Percentiles rank a stretch among this genome's conserved stretches.
Evolutionary conservation across 1,284 basidiomycete species (phyloP).

Genomic region (Ustilago curta): DNA sequence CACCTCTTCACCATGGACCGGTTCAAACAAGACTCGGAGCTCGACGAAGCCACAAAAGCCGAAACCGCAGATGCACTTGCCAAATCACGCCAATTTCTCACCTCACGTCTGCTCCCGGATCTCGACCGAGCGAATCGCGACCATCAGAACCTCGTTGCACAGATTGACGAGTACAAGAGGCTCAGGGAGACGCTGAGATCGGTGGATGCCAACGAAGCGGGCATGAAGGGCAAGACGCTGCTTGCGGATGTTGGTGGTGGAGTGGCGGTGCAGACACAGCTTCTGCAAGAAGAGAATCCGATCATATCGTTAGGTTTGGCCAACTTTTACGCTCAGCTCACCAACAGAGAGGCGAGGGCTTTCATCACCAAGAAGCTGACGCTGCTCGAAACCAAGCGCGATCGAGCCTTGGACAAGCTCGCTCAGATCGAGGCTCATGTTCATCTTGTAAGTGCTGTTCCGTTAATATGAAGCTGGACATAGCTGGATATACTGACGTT

Average conservation of each 20-base stretch:
- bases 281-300: constrained; percentile 38
- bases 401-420: constrained; percentile 43
- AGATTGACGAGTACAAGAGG: constrained; percentile 46
- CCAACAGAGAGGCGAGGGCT: constrained; percentile 46
- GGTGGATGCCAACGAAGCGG: constrained; percentile 15
- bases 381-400: constrained; percentile 47
- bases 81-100: constrained; percentile 46
- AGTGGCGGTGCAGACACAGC: constrained; percentile 26
- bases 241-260: constrained; percentile 37
- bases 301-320: constrained; percentile 43
- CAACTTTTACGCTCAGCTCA: constrained; percentile 49
- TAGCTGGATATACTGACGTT: not conserved
- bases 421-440: constrained; percentile 54
- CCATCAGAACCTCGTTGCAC: constrained; percentile 31
- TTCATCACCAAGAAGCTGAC: constrained; percentile 49
- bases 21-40: constrained; percentile 27
- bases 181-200: constrained; percentile 30
- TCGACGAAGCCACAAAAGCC: constrained; percentile 43
- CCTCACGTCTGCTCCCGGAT: constrained; percentile 41
- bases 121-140: constrained; percentile 41
- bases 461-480: not conserved
- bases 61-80: constrained; percentile 43
- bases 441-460: constrained; percentile 33
- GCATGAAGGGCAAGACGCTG: not conserved
- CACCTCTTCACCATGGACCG: constrained; percentile 26